Evolutionary conservation across 1,284 basidiomycete species (phyloP).

Genomic region (Boletus mariae): DNA sequence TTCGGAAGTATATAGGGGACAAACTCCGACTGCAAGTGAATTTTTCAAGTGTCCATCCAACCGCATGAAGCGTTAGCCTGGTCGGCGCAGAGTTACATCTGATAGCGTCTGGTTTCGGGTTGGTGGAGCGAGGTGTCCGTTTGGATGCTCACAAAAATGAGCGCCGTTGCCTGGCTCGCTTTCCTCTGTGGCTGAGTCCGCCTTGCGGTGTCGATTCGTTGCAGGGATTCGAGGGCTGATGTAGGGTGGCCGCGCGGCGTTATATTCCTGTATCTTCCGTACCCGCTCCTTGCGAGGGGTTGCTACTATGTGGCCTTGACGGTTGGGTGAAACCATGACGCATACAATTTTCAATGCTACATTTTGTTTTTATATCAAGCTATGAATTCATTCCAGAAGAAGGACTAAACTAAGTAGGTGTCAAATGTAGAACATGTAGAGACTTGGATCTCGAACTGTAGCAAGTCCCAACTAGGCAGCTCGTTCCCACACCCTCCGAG

Average conservation of each 20-base stretch:
- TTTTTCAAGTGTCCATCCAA: constrained; percentile 44
- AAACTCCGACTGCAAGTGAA: constrained; percentile 1
- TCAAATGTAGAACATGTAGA: too few species aligned
- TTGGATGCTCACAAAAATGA: constrained; percentile 67
- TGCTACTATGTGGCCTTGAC: constrained; percentile 76
- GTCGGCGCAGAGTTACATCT: constrained; percentile 24
- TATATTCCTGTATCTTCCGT: constrained; percentile 79
- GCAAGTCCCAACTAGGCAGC: constrained; percentile 1
- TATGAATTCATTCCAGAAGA: too few species aligned
- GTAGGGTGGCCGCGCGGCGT: constrained; percentile 47
- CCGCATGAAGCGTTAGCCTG: constrained; percentile 40
- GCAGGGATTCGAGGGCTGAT: constrained; percentile 37
- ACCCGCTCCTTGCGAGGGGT: constrained; percentile 37
- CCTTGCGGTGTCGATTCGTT: constrained; percentile 48
- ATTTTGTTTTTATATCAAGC: too few species aligned
- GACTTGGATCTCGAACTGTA: too few species aligned
- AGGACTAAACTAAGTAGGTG: too few species aligned
- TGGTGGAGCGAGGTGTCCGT: constrained; percentile 69
- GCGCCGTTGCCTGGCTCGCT: constrained; percentile 38
- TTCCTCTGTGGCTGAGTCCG: constrained; percentile 36
- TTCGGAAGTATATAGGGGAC: constrained; percentile 9
- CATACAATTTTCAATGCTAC: constrained; percentile 31
- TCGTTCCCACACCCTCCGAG: constrained; percentile 5
- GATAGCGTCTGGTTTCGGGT: constrained; percentile 54
- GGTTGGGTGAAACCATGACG: constrained; percentile 76